Percentiles rank a stretch among this genome's conserved stretches.
phyloP scores from a whole-genome alignment of 768 basidiomycete genomes.

The Mycena venus region DNA sequence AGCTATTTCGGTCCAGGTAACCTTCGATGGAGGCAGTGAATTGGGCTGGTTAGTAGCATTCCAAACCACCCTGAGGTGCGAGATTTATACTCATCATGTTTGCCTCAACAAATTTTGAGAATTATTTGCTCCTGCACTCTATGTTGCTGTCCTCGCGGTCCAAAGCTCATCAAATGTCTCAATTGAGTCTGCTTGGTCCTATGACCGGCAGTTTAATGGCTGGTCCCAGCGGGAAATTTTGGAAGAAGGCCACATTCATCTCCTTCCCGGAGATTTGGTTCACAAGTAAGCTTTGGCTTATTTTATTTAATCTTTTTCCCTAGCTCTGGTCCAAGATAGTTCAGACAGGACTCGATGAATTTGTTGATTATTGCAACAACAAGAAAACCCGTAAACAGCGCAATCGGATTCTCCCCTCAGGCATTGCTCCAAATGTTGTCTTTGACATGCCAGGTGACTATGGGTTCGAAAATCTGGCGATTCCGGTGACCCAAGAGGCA shows the following conservation, averaged over 20 bases:
- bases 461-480: too few species aligned
- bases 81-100: too few species aligned
- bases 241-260: conserved; percentile 10
- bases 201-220: conserved; percentile 24
- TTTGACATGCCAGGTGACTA: conserved; percentile 25
- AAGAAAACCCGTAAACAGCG: conserved; percentile 18
- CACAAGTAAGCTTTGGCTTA: conserved; percentile 2
- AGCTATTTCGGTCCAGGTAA: too few species aligned
- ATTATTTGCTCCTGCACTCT: too few species aligned
- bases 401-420: conserved; percentile 18
- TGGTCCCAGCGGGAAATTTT: not conserved
- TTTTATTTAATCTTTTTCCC: too few species aligned
- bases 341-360: conserved; percentile 8
- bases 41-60: too few species aligned
- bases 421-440: conserved; percentile 12
- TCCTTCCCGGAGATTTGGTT: not conserved
- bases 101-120: too few species aligned
- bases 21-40: too few species aligned
- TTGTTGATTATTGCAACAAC: conserved; percentile 26
- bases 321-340: conserved; percentile 25
- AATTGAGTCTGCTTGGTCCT: conserved; percentile 24
- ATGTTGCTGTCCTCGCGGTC: too few species aligned
- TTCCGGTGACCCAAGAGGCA: too few species aligned
- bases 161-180: not conserved
- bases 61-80: too few species aligned